Base-by-base conservation (phyloP, 371 early-diverging fungal genomes). In the Rhizomucor pusillus region DNA sequence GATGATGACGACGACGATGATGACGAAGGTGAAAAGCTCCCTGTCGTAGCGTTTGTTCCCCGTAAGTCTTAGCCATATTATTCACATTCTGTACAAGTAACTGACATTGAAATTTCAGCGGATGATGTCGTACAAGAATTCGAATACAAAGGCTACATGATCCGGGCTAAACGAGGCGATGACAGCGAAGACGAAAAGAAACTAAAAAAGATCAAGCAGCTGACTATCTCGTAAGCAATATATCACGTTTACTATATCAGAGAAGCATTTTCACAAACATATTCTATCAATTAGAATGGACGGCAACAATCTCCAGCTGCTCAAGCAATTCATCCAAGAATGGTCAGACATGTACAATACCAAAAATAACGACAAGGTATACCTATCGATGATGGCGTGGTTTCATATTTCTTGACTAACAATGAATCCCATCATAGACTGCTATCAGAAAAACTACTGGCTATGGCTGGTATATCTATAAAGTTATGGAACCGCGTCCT, bases 261-360 rank as follows among this genome's bases (percentile, higher is more conserved):
- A 10, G 39, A 20, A 35, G 3, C n/a, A 48, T 48, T 45, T 48
- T 24, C n/a, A 25, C 18, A 55, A 43, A 1, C 3, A 3, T 44
- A 25, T 54, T 35, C 33, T 2, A 36, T n/a, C 1, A 10, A 25
- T 25, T 56, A 72, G 62, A 24, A 68, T 63, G 72, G 55, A 57
- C 25, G 57, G 52, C 43, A 49, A 56, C 18, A 47, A 52, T 19
- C 44, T 65, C 36, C 50, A 53, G 25, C 43, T 51, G 22, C 54
- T 66, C n/a, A 54, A 64, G 34, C 55, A 57, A 14, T 62, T 61
- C 46, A 53, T 72, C 45, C 69, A 66, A 60, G 66, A 72, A 34
- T 63, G 66, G 69, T 57, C 65, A 10, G 65, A 66, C 33, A 57
- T 47, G 22, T 67, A 55, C 54, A 59, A 65, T 47, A 52, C 46